These are phyloP conservation scores for Eremothecium gossypii DNA, from an alignment of 1,139 yeast genomes.

Conservation along the genomic window DNA sequence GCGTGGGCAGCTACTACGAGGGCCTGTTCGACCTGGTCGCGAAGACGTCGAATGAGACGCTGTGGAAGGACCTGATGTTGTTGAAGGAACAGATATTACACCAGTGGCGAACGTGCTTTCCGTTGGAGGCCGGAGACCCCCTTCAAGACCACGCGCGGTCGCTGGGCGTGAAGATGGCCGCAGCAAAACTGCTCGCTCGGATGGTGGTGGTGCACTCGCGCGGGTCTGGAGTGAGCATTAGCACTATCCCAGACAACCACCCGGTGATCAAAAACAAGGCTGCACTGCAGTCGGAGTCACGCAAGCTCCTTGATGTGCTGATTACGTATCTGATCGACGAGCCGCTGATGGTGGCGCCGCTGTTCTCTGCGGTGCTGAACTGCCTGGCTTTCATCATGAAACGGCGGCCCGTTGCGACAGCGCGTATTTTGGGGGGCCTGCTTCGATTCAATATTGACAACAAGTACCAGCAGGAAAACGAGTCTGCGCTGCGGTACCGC, in stretches of 20 bases:
- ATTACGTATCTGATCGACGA: slow-evolving; percentile 48
- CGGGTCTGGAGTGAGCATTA: slow-evolving; percentile 41
- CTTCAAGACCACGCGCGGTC: slow-evolving; percentile 38
- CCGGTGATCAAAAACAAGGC: slow-evolving; percentile 49
- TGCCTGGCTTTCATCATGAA: slow-evolving; percentile 45
- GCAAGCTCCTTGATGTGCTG: slow-evolving; percentile 56
- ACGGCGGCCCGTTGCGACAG: slow-evolving; percentile 45
- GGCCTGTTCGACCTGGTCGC: slow-evolving; percentile 33
- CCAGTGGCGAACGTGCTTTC: slow-evolving; percentile 30
- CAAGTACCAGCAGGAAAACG: slow-evolving; percentile 33
- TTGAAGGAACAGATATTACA: slow-evolving; percentile 28
- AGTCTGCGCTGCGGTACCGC: slow-evolving; percentile 32
- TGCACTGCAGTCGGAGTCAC: slow-evolving; percentile 62
- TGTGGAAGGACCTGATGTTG: slow-evolving; percentile 28
- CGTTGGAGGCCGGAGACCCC: slow-evolving; percentile 35
- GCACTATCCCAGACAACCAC: slow-evolving; percentile 55
- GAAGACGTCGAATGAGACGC: slow-evolving; percentile 29
- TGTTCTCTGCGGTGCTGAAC: slow-evolving; percentile 48
- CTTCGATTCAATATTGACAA: slow-evolving; percentile 34
- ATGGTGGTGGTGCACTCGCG: slow-evolving; percentile 61
- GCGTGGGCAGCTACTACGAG: slow-evolving; percentile 29
- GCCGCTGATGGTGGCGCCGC: slow-evolving; percentile 43
- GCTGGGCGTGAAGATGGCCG: slow-evolving; percentile 51
- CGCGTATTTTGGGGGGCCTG: slow-evolving; percentile 36
- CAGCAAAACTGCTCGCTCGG: slow-evolving; percentile 62